phyloP scores from a whole-genome alignment of 306 rosid species.

The Rubus parviflorus region DNA sequence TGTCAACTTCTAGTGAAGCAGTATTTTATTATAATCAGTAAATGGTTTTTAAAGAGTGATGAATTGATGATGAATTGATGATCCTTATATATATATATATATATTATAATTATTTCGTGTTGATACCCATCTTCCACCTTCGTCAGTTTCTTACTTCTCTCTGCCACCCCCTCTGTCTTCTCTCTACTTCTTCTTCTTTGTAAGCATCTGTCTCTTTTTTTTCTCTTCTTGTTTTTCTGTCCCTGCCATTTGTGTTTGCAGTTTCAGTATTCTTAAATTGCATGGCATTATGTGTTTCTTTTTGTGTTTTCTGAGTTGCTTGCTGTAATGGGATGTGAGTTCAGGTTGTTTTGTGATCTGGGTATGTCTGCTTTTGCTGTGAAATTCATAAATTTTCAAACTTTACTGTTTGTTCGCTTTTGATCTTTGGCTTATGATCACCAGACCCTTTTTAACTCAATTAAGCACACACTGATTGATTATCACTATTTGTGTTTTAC shows the following conservation, averaged over 20 bases:
- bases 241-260: conserved; percentile 26
- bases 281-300: conserved; percentile 35
- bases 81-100: conserved; percentile 7
- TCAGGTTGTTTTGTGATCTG: conserved; percentile 55
- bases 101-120: conserved; percentile 32
- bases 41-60: conserved; percentile 26
- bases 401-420: conserved; percentile 28
- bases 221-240: neutral
- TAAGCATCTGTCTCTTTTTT: conserved; percentile 22
- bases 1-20: conserved; percentile 28
- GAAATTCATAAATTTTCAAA: conserved; percentile 12
- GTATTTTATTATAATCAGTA: conserved; percentile 23
- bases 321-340: conserved; percentile 34
- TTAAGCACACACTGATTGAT: conserved; percentile 31
- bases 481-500: conserved; percentile 13
- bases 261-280: conserved; percentile 36
- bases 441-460: conserved; percentile 32
- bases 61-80: neutral
- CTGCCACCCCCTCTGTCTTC: conserved; percentile 34
- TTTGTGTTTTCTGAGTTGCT: conserved; percentile 26
- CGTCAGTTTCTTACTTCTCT: conserved; percentile 51
- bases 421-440: conserved; percentile 37
- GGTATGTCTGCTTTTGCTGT: conserved; percentile 29
- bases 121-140: conserved; percentile 48
- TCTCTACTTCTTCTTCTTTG: conserved; percentile 29